Evolutionary conservation across 768 basidiomycete species (phyloP), one percentile per base, ranked within the genome.

Genomic region (Scleroderma citrinum): DNA sequence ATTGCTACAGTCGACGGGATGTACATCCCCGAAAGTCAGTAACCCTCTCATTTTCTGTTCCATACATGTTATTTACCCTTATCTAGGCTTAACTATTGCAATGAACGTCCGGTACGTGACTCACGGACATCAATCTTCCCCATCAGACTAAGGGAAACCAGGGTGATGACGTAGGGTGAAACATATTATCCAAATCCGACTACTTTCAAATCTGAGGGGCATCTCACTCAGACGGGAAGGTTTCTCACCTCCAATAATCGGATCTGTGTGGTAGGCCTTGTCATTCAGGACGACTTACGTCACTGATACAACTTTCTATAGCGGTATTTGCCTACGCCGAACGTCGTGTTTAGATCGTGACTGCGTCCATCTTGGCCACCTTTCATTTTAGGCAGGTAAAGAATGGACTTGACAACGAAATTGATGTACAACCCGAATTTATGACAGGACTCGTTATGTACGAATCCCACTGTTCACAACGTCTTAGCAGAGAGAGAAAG

Each of bases 121-220:
- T 8, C 13, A 32, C 31, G n/a, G 7, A 32, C 5, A 14, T 35
- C 13, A n/a, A n/a, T 35, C 13, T 13, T 35, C 4, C 34, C 13
- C 34, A 13, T 5, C 12, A 35, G 13, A 12, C 34, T 35, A 35
- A 35, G 34, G 3, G 17, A 5, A 21, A 39, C 12, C 24, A 77
- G 74, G 72, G 71, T 66, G 7, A 73, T 76, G 29, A 65, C 73
- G n/a, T 80, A 79, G 49, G 76, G 83, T 56, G 71, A 73, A 44
- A 59, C 56, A 4, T 63, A 68, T 36, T 84, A 80, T 62, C 72
- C 74, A 7, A 71, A 82, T 29, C 74, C 83, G 5, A 71, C 71
- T 49, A 54, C 56, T 10, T 83, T 82, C 64, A 69, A 72, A 24
- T 82, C 83, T 7, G 78, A 82, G 52, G 70, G 82, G 32, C 80